A percentile compares a stretch with the other conserved stretches of the same genome.
These are phyloP conservation scores for Kuraishia molischiana DNA, from an alignment of 805 yeast genomes.

Conservation along the genomic window DNA sequence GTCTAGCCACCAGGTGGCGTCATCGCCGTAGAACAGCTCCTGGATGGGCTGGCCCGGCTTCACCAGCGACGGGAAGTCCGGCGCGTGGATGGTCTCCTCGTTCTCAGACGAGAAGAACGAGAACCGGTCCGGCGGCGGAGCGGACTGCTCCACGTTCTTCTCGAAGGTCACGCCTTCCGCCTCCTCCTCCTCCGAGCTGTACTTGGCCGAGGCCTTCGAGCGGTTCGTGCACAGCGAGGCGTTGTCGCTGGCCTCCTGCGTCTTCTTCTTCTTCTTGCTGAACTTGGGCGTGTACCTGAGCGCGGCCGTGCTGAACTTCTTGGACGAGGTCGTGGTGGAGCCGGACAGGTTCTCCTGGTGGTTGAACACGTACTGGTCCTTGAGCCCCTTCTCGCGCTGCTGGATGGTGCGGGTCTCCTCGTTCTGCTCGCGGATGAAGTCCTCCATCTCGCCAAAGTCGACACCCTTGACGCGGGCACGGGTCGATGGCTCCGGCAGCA, in stretches of 20 bases:
- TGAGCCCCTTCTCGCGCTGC: conserved; percentile 21
- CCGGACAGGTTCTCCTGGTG: conserved; percentile 7
- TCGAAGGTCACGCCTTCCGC: conserved; percentile 26
- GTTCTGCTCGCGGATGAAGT: conserved; percentile 56
- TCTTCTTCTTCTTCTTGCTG: neutral
- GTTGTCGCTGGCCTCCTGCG: neutral
- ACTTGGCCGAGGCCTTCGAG: neutral
- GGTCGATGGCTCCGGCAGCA: conserved; percentile 43
- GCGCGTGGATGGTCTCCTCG: conserved; percentile 84
- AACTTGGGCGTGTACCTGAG: conserved; percentile 47
- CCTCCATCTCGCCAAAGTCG: conserved; percentile 86
- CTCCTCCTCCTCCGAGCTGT: conserved; percentile 7
- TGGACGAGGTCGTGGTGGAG: conserved; percentile 26
- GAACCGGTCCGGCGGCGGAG: conserved; percentile 61
- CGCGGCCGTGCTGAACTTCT: conserved; percentile 39
- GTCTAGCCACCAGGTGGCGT: conserved; percentile 94
- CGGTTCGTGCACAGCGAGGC: neutral
- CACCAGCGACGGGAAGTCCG: conserved; percentile 73
- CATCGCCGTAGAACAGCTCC: conserved; percentile 59
- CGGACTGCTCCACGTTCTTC: conserved; percentile 2
- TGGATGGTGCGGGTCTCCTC: conserved; percentile 31
- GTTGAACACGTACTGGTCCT: conserved; percentile 8
- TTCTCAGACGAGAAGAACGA: conserved; percentile 73
- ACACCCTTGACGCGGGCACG: conserved; percentile 59
- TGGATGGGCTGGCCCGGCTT: conserved; percentile 55